Conservation (phyloP, 2,329 filamentous ascomycete genomes). For the Paecilomyces formosus region DNA sequence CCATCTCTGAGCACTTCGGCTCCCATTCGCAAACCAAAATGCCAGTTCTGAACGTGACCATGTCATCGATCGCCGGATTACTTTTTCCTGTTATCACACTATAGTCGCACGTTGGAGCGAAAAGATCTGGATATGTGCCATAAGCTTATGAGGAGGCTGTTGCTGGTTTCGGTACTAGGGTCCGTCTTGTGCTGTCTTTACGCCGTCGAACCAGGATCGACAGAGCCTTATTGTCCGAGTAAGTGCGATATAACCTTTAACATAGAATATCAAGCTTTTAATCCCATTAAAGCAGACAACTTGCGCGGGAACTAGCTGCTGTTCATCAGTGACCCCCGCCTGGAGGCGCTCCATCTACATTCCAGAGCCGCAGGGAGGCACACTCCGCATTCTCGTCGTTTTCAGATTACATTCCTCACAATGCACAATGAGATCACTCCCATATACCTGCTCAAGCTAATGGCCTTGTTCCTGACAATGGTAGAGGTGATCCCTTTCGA, state of each 20-base stretch:
- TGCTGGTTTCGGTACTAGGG: not conserved
- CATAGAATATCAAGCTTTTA: not conserved
- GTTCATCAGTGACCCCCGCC: not conserved
- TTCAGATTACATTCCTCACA: not conserved
- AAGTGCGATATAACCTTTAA: not conserved
- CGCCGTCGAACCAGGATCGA: not conserved
- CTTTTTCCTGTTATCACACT: no score
- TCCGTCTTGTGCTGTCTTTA: not conserved
- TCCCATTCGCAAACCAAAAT: no score
- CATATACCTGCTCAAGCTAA: not conserved
- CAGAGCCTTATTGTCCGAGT: not conserved
- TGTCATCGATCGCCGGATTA: no score
- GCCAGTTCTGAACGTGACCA: no score
- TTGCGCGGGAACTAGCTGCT: not conserved
- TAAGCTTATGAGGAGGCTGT: not conserved
- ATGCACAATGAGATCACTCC: not conserved
- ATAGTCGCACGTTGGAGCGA: no score
- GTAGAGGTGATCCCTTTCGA: not conserved
- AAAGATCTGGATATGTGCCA: no score
- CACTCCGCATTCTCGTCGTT: not conserved
- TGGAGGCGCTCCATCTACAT: not conserved
- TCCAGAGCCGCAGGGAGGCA: not conserved
- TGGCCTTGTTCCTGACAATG: not conserved
- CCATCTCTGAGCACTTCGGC: no score
- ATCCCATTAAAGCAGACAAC: not conserved